Evolutionary conservation across 2,329 filamentous ascomycete species (phyloP), one percentile per base, ranked within the genome.

Genomic region (Endothia cerciana): DNA sequence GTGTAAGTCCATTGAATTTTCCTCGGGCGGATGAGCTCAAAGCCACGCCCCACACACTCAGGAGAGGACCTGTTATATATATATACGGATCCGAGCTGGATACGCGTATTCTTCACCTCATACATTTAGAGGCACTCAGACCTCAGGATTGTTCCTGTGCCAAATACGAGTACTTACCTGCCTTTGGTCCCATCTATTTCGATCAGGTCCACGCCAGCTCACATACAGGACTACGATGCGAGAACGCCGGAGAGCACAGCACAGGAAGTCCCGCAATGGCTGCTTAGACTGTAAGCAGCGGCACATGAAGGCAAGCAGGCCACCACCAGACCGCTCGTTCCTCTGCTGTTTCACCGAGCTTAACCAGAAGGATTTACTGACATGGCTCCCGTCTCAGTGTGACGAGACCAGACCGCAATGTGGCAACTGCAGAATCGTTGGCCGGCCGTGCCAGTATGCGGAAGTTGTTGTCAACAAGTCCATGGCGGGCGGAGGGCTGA

Each of bases 201-300:
- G 22, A 17, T 7, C 13, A 51, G 47, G 17, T 51, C 28, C 47
- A 51, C 47, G 3, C 11, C 47, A 28, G 25, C 1, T 0, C 13
- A 30, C 47, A 51, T 7, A 51, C 33, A 36, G 33, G 6, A 36
- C 47, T 8, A 51, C 13, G 25, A 51, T 51, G 47, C 22, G 45
- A 30, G 47, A 56, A 38, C 30, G 53, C 15, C 53, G 8, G 17
- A 56, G 53, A 56, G 53, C 53, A 56, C 47, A 28, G 13, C 75
- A 76, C 71, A 75, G 73, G 64, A 77, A 77, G 70, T 76, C 75
- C 19, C 70, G 72, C 49, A 68, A 66, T 15, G 75, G 75, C 28
- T 77, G 75, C 64, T 66, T 69, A 19, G 71, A 74, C 67, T 77
- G 73, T 70, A 76, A 76, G 65, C 69, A 70, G 36, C 72, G 75